Percentiles rank a stretch among this genome's conserved stretches.
Evolutionary conservation across 1,284 basidiomycete species (phyloP).

Genomic region (Boletus smithii): DNA sequence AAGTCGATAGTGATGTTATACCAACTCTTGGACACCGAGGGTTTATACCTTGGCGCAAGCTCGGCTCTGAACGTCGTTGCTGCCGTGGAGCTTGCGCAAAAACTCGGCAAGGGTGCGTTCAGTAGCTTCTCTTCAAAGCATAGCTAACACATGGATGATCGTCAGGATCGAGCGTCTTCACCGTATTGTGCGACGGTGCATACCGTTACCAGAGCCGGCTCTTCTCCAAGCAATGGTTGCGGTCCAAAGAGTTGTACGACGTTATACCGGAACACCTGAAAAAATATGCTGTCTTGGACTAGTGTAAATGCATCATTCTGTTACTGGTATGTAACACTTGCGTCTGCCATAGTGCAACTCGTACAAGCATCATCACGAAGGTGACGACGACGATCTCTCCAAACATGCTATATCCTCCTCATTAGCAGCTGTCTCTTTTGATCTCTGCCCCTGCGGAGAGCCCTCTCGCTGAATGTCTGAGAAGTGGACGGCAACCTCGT

Average conservation of each 20-base stretch:
- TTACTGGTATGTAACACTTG: no score
- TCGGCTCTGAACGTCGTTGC: conserved; percentile 96
- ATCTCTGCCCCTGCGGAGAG: no score
- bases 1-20: conserved; percentile 95
- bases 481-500: no score
- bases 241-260: conserved; percentile 74
- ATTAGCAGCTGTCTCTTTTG: no score
- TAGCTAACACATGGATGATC: conserved; percentile 5
- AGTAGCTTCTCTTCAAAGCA: not conserved
- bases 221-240: conserved; percentile 94
- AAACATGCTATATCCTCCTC: no score
- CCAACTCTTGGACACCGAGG: conserved; percentile 88
- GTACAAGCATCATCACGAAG: no score
- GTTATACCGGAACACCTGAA: conserved; percentile 84
- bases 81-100: conserved; percentile 83
- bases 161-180: conserved; percentile 82
- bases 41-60: conserved; percentile 94
- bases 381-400: no score
- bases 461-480: no score
- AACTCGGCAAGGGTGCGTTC: conserved; percentile 72
- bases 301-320: no score
- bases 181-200: conserved; percentile 92
- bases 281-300: conserved; percentile 89
- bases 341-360: no score
- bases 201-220: conserved; percentile 95